Conservation (phyloP, 495 filamentous ascomycete species). For the Aspergillus wentii region DNA sequence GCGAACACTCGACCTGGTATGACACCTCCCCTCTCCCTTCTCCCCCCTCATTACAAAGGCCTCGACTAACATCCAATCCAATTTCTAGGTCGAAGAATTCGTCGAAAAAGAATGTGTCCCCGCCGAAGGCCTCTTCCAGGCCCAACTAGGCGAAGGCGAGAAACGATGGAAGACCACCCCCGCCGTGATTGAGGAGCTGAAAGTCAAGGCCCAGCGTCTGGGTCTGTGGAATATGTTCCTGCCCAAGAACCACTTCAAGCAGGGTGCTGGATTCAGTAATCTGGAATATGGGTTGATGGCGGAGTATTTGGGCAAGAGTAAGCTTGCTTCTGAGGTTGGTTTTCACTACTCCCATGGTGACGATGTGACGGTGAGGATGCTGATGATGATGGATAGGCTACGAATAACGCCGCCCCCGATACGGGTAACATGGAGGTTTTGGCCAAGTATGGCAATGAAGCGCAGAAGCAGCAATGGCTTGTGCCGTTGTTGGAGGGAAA, state of each 20-base stretch:
- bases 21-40: not conserved
- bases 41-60: no score
- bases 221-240: constrained; percentile 99
- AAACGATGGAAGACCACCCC: constrained; percentile 76
- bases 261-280: constrained; percentile 87
- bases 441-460: constrained; percentile 86
- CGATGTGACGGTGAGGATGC: no score
- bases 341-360: not conserved
- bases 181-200: constrained; percentile 78
- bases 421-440: constrained; percentile 96
- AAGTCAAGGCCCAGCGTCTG: constrained; percentile 74
- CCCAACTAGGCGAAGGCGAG: constrained; percentile 72
- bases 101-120: constrained; percentile 95
- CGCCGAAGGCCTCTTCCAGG: constrained; percentile 70
- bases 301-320: constrained; percentile 78
- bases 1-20: constrained; percentile 64
- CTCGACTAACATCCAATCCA: constrained; percentile 11
- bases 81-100: constrained; percentile 76
- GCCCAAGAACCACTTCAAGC: constrained; percentile 87
- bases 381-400: constrained; percentile 45
- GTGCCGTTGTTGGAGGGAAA: constrained; percentile 76
- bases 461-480: constrained; percentile 86
- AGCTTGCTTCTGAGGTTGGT: constrained; percentile 65
- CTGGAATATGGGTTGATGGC: constrained; percentile 93
- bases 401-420: constrained; percentile 87